Conservation (phyloP, 768 basidiomycete species). For the Lentinula detonsa region DNA sequence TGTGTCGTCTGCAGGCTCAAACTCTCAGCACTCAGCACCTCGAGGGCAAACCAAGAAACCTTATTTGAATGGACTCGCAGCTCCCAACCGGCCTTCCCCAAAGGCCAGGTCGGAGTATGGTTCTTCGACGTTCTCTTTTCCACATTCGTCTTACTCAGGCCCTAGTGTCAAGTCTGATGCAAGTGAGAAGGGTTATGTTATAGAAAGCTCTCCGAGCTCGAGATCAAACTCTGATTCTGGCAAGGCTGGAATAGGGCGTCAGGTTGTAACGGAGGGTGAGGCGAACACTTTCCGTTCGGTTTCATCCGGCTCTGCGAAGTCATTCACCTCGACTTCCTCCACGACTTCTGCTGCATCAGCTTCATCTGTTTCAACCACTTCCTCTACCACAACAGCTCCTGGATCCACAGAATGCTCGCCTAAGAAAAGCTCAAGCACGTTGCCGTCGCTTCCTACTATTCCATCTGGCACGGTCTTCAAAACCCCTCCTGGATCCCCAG, state of each 20-base stretch:
- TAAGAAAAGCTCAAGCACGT: slow-evolving; percentile 25
- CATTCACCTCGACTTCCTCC: slow-evolving; percentile 23
- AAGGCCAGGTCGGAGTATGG: slow-evolving; percentile 11
- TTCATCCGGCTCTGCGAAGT: not conserved
- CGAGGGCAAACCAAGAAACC: slow-evolving; percentile 5
- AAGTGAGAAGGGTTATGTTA: not conserved
- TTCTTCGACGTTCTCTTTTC: slow-evolving; percentile 8
- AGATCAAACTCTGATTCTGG: not conserved
- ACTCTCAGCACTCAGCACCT: not conserved
- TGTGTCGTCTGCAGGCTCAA: slow-evolving; percentile 18
- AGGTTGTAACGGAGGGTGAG: not conserved
- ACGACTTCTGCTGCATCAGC: slow-evolving; percentile 23
- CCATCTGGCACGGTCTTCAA: slow-evolving; percentile 18
- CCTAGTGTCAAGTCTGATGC: not conserved
- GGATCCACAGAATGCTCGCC: slow-evolving; percentile 35
- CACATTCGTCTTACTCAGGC: not conserved
- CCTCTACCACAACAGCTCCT: slow-evolving; percentile 22
- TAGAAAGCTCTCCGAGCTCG: not conserved
- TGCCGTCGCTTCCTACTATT: slow-evolving; percentile 13
- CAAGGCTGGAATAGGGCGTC: not conserved
- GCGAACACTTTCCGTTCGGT: not conserved
- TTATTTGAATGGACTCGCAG: slow-evolving; percentile 7
- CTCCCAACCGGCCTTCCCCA: slow-evolving; percentile 13
- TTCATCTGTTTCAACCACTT: slow-evolving; percentile 34
- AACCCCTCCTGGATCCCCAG: slow-evolving; percentile 18